phyloP scores from a whole-genome alignment of 352 stramenopile species.

The Pythium graminicola region DNA sequence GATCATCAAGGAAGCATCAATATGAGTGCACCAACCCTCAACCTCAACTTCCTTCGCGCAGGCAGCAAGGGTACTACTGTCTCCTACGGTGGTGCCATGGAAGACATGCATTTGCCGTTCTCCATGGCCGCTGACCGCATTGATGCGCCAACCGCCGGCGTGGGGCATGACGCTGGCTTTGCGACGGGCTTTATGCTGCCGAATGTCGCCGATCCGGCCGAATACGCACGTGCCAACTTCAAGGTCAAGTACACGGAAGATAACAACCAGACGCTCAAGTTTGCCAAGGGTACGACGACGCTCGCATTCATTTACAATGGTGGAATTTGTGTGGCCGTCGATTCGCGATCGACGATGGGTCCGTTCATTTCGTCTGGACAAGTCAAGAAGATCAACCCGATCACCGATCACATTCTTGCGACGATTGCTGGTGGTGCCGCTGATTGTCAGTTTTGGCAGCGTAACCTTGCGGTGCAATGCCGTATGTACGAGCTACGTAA shows the following conservation, averaged over 20 bases:
- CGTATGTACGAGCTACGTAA: slow-evolving; percentile 99
- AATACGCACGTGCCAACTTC: slow-evolving; percentile 95
- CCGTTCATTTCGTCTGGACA: slow-evolving; percentile 98
- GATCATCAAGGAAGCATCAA: slow-evolving; percentile 1
- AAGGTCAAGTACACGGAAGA: slow-evolving; percentile 96
- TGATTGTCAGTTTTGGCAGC: slow-evolving; percentile 99
- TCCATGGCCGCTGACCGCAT: slow-evolving; percentile 19
- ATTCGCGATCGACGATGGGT: slow-evolving; percentile 98
- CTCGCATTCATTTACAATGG: slow-evolving; percentile 99
- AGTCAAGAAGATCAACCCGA: slow-evolving; percentile 99
- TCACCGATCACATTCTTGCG: slow-evolving; percentile 99
- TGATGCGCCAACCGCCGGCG: slow-evolving; percentile 14
- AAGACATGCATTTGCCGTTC: slow-evolving; percentile 56
- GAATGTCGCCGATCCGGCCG: slow-evolving; percentile 84
- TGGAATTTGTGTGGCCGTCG: slow-evolving; percentile 97
- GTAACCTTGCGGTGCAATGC: slow-evolving; percentile 95
- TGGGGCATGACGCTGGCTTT: slow-evolving; percentile 15
- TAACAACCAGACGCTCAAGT: slow-evolving; percentile 93
- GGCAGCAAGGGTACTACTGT: slow-evolving; percentile 52
- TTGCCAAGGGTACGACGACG: slow-evolving; percentile 99
- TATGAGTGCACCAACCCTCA: slow-evolving; percentile 37
- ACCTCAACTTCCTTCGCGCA: slow-evolving; percentile 66
- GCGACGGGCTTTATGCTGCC: slow-evolving; percentile 65
- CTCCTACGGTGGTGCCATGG: slow-evolving; percentile 74
- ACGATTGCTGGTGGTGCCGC: slow-evolving; percentile 98